Percentiles rank a stretch among this genome's conserved stretches.
Conservation (phyloP, 108 stramenopile genomes). For the Cylindrotheca fusiformis region DNA sequence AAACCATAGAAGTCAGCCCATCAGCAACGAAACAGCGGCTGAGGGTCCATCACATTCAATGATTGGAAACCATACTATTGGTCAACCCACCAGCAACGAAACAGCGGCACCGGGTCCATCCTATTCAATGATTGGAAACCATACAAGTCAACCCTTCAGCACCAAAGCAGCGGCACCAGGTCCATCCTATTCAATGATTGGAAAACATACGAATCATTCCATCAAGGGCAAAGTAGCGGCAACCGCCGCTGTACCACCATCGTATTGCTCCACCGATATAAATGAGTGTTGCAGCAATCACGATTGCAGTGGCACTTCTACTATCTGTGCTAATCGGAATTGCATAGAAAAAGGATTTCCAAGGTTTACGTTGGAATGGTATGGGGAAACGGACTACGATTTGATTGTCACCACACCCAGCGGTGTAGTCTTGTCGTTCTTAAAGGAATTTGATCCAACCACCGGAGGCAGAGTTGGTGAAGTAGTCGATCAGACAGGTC, state of each 20-base stretch:
- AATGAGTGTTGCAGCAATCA: conserved; percentile 27
- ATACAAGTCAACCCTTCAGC: too few relatives aligned
- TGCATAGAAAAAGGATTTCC: conserved; percentile 31
- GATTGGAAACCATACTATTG: too few relatives aligned
- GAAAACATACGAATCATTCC: background rate
- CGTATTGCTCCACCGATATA: too few relatives aligned
- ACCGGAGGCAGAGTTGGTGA: conserved; percentile 25
- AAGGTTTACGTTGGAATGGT: conserved; percentile 31
- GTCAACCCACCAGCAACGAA: too few relatives aligned
- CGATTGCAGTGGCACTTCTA: conserved; percentile 12
- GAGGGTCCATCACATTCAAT: too few relatives aligned
- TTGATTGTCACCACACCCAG: conserved; percentile 31
- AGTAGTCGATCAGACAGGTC: conserved; percentile 2
- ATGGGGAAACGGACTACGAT: conserved; percentile 32
- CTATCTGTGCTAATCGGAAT: conserved; percentile 21
- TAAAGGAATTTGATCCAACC: conserved; percentile 4
- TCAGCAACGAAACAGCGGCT: too few relatives aligned
- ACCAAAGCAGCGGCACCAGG: background rate
- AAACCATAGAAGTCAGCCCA: too few relatives aligned
- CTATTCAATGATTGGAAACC: too few relatives aligned
- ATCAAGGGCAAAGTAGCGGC: background rate
- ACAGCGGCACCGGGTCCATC: too few relatives aligned
- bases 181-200: background rate
- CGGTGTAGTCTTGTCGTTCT: conserved; percentile 16
- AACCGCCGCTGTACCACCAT: background rate